Base-by-base conservation (phyloP, 2,329 filamentous ascomycete species). In the Dactylonectria macrodidyma region DNA sequence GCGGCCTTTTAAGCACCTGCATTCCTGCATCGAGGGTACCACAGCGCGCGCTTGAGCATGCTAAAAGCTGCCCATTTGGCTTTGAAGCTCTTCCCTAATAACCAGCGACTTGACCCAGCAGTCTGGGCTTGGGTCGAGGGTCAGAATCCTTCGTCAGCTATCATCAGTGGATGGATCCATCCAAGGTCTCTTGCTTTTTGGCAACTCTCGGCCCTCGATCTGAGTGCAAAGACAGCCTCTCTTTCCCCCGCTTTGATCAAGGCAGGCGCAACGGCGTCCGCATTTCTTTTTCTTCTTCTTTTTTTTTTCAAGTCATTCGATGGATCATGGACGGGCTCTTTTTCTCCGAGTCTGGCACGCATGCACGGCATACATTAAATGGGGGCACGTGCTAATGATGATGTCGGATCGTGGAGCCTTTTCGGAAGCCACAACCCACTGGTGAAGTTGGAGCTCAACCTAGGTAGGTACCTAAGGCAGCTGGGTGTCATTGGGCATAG, bases 221-320 rank as follows among this genome's bases (percentile, higher is more conserved):
- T 57, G 46, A 33, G 61, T 62, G 41, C 16, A n/a, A n/a, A 44
- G 41, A n/a, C 41, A n/a, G 30, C 38, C 11, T 66, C 46, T 48
- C 6, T 26, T 48, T 51, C 50, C 64, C 50, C 52, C 71, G 67
- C 73, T 75, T 75, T 69, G 73, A 52, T 48, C 67, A 56, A 73
- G 60, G 69, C 61, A 60, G 65, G 66, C 73, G 73, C 73, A 69
- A 74, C 68, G 38, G 59, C 34, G 26, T 4, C 26, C 4, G 26
- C 26, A 30, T 30, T 30, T 30, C 26, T 30, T 30, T 30, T 30
- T 30, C 26, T 30, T 30, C 62, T 16, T 36, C 19, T 10, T 46
- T 65, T 12, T 33, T 41, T 62, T 51, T 50, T 56, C 62, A 38
- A 58, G 65, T 68, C 70, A 66, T 62, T 71, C 66, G 64, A 69